Base-by-base conservation (phyloP, 2,329 filamentous ascomycete species). In the Botryotinia convoluta region DNA sequence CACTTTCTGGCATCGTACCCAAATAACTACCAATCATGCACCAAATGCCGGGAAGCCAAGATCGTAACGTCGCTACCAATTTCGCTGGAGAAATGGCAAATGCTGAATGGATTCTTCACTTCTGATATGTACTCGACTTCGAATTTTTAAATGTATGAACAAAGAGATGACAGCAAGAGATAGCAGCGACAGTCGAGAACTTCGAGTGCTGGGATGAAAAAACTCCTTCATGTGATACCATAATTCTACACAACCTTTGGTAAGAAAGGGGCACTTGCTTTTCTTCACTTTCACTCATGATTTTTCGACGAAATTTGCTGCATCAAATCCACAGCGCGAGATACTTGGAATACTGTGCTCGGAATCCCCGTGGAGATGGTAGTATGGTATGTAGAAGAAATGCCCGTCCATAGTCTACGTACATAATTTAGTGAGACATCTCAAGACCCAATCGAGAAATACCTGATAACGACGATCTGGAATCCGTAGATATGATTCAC, bases 271-370 rank as follows among this genome's bases (percentile, higher is more conserved):
- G 51, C n/a, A 54, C 51, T 54, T 54, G 51, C 51, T 29, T 54
- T 54, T 16, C 7, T 26, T 2, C 26, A 0, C 26, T 6, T 54
- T n/a, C 26, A n/a, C n/a, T 7, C 48, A 2, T 14, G 48, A n/a
- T 7, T 14, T n/a, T n/a, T 0, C 5, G 12, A 54, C 10, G 26
- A 54, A 0, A n/a, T 3, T n/a, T 10, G 1, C 32, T 26, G 7
- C 14, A 26, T 14, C 4, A 16, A 0, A 3, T 37, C 9, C 4
- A 37, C 12, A 12, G 32, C 20, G 10, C 7, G 29, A 20, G 10
- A 35, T 60, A 35, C 6, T 35, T 35, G 4, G 20, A 22, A 22
- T 35, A 26, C 7, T 35, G 59, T 61, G 32, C 59, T 37, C 22
- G 22, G 10, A 37, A 26, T 26, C 22, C 32, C 1, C 12, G 7